Evolutionary conservation across 371 early-diverging fungal species (phyloP).

Genomic region (Mucor sp.): DNA sequence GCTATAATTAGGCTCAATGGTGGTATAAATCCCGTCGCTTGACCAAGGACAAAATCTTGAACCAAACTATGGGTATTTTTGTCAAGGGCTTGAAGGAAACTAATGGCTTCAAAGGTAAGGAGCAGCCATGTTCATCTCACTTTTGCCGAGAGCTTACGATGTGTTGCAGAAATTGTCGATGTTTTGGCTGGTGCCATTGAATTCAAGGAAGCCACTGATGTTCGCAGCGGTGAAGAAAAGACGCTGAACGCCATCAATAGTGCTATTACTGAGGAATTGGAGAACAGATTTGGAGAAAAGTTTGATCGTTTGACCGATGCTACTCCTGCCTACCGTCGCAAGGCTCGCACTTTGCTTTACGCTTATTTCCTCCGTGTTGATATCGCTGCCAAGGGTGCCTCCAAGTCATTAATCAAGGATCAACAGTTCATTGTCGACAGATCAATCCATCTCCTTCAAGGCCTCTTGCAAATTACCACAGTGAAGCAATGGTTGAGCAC

Average conservation of each 20-base stretch:
- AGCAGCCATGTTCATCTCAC: background rate
- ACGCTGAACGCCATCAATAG: slow-evolving; percentile 51
- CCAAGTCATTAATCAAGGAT: slow-evolving; percentile 41
- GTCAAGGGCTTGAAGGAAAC: slow-evolving; percentile 88
- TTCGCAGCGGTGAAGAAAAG: slow-evolving; percentile 56
- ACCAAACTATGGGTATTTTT: slow-evolving; percentile 87
- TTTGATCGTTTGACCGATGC: slow-evolving; percentile 40
- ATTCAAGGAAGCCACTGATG: slow-evolving; percentile 63
- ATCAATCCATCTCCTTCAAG: slow-evolving; percentile 74
- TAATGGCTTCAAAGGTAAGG: slow-evolving; percentile 49
- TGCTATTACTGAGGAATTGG: slow-evolving; percentile 61
- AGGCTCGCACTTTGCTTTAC: slow-evolving; percentile 79
- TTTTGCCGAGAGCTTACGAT: too few relatives aligned
- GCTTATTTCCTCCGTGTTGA: slow-evolving; percentile 85
- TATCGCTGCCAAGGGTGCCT: slow-evolving; percentile 35
- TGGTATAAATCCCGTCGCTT: slow-evolving; percentile 90
- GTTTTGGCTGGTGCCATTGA: slow-evolving; percentile 72
- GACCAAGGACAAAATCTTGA: slow-evolving; percentile 88
- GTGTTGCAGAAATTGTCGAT: slow-evolving; percentile 43
- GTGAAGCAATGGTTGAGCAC: slow-evolving; percentile 80
- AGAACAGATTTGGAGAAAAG: slow-evolving; percentile 60
- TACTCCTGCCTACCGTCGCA: slow-evolving; percentile 57
- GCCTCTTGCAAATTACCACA: slow-evolving; percentile 86
- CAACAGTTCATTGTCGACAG: slow-evolving; percentile 74
- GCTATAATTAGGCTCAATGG: slow-evolving; percentile 72